phyloP scores from a whole-genome alignment of 2,329 filamentous ascomycete genomes.

The Neonectria sp. region DNA sequence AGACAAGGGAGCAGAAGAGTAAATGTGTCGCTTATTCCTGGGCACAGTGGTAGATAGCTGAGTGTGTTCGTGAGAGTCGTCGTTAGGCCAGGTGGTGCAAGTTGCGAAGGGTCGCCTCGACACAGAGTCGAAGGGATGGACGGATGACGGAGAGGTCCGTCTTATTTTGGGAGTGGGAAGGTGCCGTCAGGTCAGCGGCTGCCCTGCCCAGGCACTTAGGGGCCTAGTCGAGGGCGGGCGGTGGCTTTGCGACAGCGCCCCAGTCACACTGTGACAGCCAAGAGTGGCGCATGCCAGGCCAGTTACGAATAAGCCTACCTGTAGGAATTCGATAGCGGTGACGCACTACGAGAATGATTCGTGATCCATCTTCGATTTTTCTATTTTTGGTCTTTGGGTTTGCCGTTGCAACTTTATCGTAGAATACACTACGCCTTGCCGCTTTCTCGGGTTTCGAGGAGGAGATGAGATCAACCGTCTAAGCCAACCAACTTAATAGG shows the following conservation, averaged over 20 bases:
- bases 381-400: slow-evolving; percentile 1
- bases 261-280: slow-evolving; percentile 7
- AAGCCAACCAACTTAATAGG: not conserved
- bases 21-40: not conserved
- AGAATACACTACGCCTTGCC: slow-evolving; percentile 5
- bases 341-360: not conserved
- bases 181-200: slow-evolving; percentile 5
- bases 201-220: not conserved
- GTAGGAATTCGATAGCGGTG: slow-evolving; percentile 1
- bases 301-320: slow-evolving; percentile 21
- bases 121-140: not conserved
- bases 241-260: slow-evolving; percentile 35
- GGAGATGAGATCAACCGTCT: slow-evolving; percentile 9
- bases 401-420: not conserved
- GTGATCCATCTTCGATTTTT: slow-evolving; percentile 12
- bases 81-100: not conserved
- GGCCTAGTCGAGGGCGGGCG: slow-evolving; percentile 28
- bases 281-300: slow-evolving; percentile 26
- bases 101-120: not conserved
- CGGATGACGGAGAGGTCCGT: slow-evolving; percentile 8
- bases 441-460: slow-evolving; percentile 13
- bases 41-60: not conserved
- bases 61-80: not conserved
- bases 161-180: slow-evolving; percentile 39
- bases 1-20: slow-evolving; percentile 19